These are phyloP conservation scores for Chaetoceros muelleri DNA, from an alignment of 108 stramenopile genomes.

Conservation along the genomic window DNA sequence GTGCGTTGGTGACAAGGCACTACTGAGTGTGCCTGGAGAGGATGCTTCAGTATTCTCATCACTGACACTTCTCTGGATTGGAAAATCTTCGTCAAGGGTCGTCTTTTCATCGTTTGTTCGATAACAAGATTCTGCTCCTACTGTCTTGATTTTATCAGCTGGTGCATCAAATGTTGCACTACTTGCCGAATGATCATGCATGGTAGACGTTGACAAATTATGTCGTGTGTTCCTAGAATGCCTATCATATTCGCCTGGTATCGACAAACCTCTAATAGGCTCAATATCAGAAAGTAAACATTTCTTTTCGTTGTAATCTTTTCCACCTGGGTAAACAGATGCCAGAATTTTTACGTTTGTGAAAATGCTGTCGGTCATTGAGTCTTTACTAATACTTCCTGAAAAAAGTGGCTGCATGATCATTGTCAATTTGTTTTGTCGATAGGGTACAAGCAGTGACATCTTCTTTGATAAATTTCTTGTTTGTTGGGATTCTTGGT, in stretches of 20 bases:
- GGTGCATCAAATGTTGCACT: background rate
- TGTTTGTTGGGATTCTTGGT: constrained; percentile 14
- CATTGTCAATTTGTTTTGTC: constrained; percentile 41
- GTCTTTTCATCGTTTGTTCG: background rate
- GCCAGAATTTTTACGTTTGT: constrained; percentile 23
- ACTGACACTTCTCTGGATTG: background rate
- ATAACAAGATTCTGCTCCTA: no score
- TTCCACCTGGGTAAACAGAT: constrained; percentile 35
- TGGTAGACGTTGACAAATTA: background rate
- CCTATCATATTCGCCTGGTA: background rate
- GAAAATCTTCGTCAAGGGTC: background rate
- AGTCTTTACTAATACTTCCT: background rate
- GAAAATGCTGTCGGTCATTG: background rate
- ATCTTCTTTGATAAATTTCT: constrained; percentile 5
- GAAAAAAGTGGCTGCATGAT: constrained; percentile 29
- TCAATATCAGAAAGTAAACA: constrained; percentile 21
- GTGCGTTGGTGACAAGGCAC: no score
- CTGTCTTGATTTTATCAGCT: background rate
- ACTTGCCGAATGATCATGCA: background rate
- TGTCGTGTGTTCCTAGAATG: background rate
- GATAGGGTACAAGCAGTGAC: constrained; percentile 23
- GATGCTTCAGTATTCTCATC: background rate
- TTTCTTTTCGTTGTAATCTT: constrained; percentile 33
- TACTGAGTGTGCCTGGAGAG: no score
- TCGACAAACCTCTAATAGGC: constrained; percentile 13